A percentile compares a stretch with the other conserved stretches of the same genome.
Evolutionary conservation across 257 asterid species (phyloP).

Genomic region (Solanum acaule): DNA sequence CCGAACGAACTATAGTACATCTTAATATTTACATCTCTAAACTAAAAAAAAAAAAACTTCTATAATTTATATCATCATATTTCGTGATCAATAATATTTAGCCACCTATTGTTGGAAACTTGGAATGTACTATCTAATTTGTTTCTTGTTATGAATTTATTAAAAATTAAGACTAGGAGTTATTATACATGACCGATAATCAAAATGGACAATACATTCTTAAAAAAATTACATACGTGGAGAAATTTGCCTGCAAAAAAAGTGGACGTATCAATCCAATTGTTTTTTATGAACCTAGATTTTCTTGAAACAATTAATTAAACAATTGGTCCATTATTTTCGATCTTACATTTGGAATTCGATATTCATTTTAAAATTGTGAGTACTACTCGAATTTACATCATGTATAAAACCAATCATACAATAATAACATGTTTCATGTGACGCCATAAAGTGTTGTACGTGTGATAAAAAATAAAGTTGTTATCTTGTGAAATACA

Average conservation of each 20-base stretch:
- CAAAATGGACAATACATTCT: background rate
- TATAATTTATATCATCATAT: background rate
- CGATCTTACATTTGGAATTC: accelerated
- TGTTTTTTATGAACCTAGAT: background rate
- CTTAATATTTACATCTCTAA: background rate
- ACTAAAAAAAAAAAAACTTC: background rate
- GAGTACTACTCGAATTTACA: accelerated
- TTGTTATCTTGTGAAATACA: too few relatives aligned
- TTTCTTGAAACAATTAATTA: too few relatives aligned
- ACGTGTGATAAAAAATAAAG: background rate
- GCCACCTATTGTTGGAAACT: background rate
- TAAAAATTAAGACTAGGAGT: background rate
- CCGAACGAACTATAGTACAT: too few relatives aligned
- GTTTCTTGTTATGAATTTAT: background rate
- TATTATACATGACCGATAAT: background rate
- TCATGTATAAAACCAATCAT: too few relatives aligned
- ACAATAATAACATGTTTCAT: too few relatives aligned
- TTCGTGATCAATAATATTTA: background rate
- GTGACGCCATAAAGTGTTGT: too few relatives aligned
- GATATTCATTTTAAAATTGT: background rate
- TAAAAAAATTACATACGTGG: background rate
- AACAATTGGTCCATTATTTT: too few relatives aligned
- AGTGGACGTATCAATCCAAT: background rate
- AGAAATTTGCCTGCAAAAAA: background rate
- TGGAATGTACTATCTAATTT: background rate